Base-by-base conservation (phyloP, 2,329 filamentous ascomycete species). In the Sporothrix pseudoabietina region DNA sequence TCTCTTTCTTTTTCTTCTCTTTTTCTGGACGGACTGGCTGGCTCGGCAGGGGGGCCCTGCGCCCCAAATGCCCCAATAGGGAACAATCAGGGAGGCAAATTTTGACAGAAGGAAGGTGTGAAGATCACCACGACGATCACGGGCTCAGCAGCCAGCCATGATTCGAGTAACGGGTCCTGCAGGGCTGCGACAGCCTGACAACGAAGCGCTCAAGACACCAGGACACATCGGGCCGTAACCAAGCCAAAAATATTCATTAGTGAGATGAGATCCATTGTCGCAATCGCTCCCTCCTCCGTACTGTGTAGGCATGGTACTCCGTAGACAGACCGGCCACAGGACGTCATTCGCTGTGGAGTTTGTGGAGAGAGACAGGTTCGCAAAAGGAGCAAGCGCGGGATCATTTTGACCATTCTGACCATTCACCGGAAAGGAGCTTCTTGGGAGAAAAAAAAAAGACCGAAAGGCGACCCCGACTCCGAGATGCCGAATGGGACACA, bases 381-480 rank as follows among this genome's bases (percentile, higher is more conserved):
- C 35, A 26, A 22, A 44, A 41, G 8, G 26, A 55, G 52, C 12
- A 8, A 26, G 52, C 22, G 59, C 22, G 59, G 41, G 35, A 12
- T 3, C 30, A 12, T 16, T n/a, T n/a, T n/a, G 30, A 22, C 12
- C 19, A 16, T 63, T 39, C n/a, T 5, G 19, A n/a, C 16, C 57
- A 35, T n/a, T 41, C 59, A 32, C 55, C 9, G 26, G 32, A 16
- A 9, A 26, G 52, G 6, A 19, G 44, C 3, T 55, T 55, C 14
- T 26, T 26, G 26, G 26, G 26, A 26, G 26, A 0, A 55, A 55
- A 26, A 55, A 26, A 10, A 4, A 14, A 55, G 39, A 26, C 69
- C 55, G 69, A 49, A 61, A 71, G 55, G 69, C 44, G 65, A 69
- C 65, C 35, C 65, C 65, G 65, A 69, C 65, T 52, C 65, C 65